Conservation (phyloP, 129 eudicot genomes). For the Saussurea involucrata region DNA sequence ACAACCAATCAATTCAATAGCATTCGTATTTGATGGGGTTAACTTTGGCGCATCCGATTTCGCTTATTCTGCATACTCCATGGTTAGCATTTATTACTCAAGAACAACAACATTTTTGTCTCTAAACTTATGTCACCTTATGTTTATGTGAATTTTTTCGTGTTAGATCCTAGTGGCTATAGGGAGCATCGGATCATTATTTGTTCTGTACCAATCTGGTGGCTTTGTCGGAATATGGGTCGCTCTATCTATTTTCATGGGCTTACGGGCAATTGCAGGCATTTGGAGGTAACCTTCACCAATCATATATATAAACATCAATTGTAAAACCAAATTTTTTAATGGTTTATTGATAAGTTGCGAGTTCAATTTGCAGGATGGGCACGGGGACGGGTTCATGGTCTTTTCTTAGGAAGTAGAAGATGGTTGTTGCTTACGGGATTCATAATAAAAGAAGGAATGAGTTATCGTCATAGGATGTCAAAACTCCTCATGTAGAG, state of each 20-base stretch:
- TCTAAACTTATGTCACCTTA: background rate
- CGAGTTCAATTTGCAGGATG: conserved; percentile 22
- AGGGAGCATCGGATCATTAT: conserved; percentile 58
- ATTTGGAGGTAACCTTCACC: conserved; percentile 56
- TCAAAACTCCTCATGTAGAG: background rate
- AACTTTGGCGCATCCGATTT: conserved; percentile 85
- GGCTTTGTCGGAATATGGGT: conserved; percentile 87
- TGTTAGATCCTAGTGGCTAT: conserved; percentile 59
- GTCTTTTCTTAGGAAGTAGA: background rate
- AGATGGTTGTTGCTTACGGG: background rate
- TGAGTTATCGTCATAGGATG: background rate
- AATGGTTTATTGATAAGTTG: background rate
- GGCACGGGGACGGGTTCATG: background rate
- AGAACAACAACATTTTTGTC: background rate
- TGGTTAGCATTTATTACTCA: conserved; percentile 38
- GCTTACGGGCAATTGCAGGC: conserved; percentile 69
- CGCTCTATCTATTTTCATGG: conserved; percentile 73
- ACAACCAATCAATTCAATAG: conserved; percentile 74
- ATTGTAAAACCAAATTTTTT: background rate
- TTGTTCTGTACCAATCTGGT: conserved; percentile 37
- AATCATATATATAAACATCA: background rate
- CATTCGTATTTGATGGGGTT: conserved; percentile 77
- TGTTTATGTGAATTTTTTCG: background rate
- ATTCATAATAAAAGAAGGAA: background rate
- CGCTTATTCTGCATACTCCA: conserved; percentile 77